Evolutionary conservation across 192 early-diverging fungal species (phyloP).

Genomic region (Coemansia sp.): DNA sequence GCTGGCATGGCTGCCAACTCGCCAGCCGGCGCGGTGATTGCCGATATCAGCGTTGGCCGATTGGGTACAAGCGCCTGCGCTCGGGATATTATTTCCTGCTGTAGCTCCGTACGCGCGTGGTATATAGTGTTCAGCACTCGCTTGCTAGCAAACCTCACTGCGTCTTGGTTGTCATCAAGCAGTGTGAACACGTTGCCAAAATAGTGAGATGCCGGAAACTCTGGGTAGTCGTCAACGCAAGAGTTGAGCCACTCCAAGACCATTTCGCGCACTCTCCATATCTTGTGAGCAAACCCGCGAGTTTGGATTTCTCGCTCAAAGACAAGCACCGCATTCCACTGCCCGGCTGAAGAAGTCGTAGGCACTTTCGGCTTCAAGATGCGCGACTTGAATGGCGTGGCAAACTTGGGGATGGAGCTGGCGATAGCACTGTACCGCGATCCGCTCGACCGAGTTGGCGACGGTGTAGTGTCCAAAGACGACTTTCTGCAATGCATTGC

Average conservation of each 20-base stretch:
- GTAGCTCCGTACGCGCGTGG: conserved; percentile 42
- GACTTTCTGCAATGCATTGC: conserved; percentile 23
- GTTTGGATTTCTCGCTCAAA: conserved; percentile 56
- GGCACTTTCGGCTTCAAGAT: conserved; percentile 18
- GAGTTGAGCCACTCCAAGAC: conserved; percentile 47
- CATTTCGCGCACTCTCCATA: conserved; percentile 57
- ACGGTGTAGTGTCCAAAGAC: conserved; percentile 16
- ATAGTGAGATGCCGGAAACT: conserved; percentile 41
- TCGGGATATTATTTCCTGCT: conserved; percentile 36
- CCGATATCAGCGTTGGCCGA: conserved; percentile 33
- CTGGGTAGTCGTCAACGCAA: conserved; percentile 40
- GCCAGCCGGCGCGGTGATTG: conserved; percentile 48
- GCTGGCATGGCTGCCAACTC: conserved; percentile 41
- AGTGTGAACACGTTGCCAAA: conserved; percentile 31
- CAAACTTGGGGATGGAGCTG: conserved; percentile 34
- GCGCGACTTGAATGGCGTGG: conserved; percentile 33
- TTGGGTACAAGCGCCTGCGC: conserved; percentile 28
- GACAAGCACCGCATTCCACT: conserved; percentile 37
- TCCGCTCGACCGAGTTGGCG: conserved; percentile 20
- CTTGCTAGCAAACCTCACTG: conserved; percentile 51
- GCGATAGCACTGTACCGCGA: conserved; percentile 17
- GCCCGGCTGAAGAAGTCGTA: conserved; percentile 23
- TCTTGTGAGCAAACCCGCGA: conserved; percentile 50
- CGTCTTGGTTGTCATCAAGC: conserved; percentile 55
- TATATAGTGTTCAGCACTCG: conserved; percentile 54